Evolutionary conservation across 768 basidiomycete species (phyloP).

Genomic region (Clavulina sp.): DNA sequence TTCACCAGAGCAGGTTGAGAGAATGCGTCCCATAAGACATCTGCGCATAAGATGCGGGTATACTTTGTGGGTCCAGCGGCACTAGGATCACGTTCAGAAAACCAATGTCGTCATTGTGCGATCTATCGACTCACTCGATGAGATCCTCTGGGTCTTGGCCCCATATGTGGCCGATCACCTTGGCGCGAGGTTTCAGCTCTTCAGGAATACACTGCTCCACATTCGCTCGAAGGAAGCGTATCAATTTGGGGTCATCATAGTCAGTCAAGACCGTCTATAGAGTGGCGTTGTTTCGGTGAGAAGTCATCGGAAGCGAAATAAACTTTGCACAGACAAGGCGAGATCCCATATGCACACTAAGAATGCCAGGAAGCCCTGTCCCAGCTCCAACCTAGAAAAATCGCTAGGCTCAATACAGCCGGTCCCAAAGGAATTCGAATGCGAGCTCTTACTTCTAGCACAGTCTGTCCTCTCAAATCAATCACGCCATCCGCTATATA

Average conservation of each 20-base stretch:
- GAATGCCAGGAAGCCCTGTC: neutral
- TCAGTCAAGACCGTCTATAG: neutral
- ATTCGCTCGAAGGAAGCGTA: neutral
- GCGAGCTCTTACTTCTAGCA: neutral
- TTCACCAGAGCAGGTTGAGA: neutral
- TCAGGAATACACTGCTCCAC: neutral
- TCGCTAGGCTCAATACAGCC: neutral
- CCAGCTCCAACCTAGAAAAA: neutral
- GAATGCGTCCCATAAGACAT: constrained; percentile 1
- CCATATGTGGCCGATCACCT: neutral
- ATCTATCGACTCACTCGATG: neutral
- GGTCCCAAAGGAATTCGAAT: neutral
- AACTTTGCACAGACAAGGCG: neutral
- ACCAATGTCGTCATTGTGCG: neutral
- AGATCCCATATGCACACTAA: neutral
- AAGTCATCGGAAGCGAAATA: neutral
- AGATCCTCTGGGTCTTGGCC: neutral
- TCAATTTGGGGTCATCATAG: constrained; percentile 1
- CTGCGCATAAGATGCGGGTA: neutral
- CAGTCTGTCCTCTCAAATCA: neutral
- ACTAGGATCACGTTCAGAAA: neutral
- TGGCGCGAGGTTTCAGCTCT: neutral
- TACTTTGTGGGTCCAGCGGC: neutral
- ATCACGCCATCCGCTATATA: neutral
- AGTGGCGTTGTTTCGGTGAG: neutral